Conservation (phyloP, 75 land plant genomes). For the Azolla pinnata region DNA sequence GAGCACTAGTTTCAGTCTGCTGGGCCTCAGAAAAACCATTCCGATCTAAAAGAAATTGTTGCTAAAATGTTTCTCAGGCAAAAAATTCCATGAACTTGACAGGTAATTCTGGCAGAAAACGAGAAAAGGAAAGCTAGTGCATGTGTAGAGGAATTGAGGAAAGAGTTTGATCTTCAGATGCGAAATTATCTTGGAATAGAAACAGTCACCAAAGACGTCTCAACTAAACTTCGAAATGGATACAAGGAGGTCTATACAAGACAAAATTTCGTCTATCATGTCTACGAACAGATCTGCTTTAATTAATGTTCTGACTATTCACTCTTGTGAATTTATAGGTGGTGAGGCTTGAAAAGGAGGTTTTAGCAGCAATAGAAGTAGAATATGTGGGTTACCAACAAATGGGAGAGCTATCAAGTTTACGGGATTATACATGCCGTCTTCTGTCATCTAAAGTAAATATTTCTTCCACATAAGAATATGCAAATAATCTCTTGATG, state of each 20-base stretch:
- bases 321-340: constrained; percentile 2
- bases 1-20: no score
- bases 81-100: no score
- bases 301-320: neutral
- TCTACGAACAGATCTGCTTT: no score
- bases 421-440: constrained; percentile 16
- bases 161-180: constrained; percentile 18
- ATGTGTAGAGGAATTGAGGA: constrained; percentile 12
- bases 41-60: no score
- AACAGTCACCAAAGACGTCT: constrained; percentile 21
- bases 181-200: constrained; percentile 13
- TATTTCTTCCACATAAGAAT: no score
- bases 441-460: constrained; percentile 20
- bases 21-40: no score
- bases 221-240: constrained; percentile 6
- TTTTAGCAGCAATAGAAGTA: constrained; percentile 1
- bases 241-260: constrained; percentile 16
- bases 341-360: constrained; percentile 14
- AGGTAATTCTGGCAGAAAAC: constrained; percentile 14
- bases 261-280: no score
- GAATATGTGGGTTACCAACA: constrained; percentile 15
- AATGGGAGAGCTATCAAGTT: constrained; percentile 15
- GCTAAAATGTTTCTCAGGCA: no score
- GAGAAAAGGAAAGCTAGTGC: constrained; percentile 10
- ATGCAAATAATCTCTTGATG: no score